Evolutionary conservation across 306 rosid genomes (phyloP).

Genomic region (Prunus campanulata): DNA sequence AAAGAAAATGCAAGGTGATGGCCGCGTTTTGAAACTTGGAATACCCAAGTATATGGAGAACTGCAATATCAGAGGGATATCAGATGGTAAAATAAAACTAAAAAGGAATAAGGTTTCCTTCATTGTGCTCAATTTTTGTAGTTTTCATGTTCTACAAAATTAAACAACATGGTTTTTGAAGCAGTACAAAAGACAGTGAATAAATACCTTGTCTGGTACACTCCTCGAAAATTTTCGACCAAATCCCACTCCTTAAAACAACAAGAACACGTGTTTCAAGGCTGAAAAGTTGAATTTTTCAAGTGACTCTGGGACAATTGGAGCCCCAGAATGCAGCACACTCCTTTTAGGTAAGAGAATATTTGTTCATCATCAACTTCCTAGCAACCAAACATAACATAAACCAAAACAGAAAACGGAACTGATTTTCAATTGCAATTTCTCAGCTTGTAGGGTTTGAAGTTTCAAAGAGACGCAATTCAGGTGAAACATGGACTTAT

Average conservation of each 20-base stretch:
- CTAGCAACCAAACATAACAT: background rate
- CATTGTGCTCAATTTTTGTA: background rate
- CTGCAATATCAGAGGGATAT: conserved; percentile 9
- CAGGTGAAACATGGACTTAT: too few species aligned
- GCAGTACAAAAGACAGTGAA: conserved; percentile 14
- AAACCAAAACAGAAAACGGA: background rate
- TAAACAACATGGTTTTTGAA: conserved; percentile 9
- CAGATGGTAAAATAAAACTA: conserved; percentile 17
- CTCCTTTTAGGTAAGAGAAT: background rate
- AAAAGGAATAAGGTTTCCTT: background rate
- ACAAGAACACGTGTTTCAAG: conserved; percentile 22
- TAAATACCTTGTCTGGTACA: conserved; percentile 90
- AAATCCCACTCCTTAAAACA: conserved; percentile 89
- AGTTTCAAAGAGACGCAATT: background rate
- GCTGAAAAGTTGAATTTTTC: conserved; percentile 20
- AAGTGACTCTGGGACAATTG: conserved; percentile 23
- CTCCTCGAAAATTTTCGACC: conserved; percentile 91
- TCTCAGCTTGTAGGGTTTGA: background rate
- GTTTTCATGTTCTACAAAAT: background rate
- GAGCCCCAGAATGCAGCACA: too few species aligned
- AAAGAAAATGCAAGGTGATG: conserved; percentile 94
- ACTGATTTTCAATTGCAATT: background rate
- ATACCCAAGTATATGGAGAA: conserved; percentile 41
- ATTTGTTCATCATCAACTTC: background rate
- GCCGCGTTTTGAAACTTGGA: conserved; percentile 92